Percentiles rank a stretch among this genome's conserved stretches.
phyloP scores from a whole-genome alignment of 2,329 filamentous ascomycete genomes.

The Rugonectria rugulosa region DNA sequence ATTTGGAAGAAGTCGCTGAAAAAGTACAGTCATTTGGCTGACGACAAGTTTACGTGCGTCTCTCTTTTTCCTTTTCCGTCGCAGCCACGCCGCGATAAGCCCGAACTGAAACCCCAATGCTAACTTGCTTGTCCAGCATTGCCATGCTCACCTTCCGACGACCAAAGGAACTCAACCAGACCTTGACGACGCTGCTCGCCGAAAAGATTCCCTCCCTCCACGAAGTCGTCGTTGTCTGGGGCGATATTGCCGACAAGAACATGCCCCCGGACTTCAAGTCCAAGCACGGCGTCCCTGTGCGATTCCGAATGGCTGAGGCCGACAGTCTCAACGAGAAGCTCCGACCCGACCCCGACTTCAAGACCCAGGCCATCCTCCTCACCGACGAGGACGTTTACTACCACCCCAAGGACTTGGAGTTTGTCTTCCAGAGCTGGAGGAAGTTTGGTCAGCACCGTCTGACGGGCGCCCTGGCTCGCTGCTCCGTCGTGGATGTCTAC shows the following conservation, averaged over 20 bases:
- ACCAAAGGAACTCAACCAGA: slow-evolving; percentile 45
- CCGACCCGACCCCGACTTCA: slow-evolving; percentile 45
- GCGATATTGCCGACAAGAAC: slow-evolving; percentile 42
- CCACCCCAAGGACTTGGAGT: slow-evolving; percentile 48
- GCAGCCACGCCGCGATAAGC: not conserved
- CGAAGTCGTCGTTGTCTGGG: slow-evolving; percentile 50
- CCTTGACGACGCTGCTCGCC: slow-evolving; percentile 38
- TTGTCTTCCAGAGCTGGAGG: slow-evolving; percentile 51
- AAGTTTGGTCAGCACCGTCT: slow-evolving; percentile 46
- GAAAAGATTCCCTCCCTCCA: slow-evolving; percentile 45
- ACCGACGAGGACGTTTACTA: slow-evolving; percentile 52
- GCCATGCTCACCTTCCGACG: slow-evolving; percentile 47
- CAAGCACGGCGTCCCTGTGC: slow-evolving; percentile 42
- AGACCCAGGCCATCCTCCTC: slow-evolving; percentile 49
- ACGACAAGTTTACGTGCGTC: slow-evolving; percentile 43
- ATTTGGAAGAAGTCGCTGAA: slow-evolving; percentile 17
- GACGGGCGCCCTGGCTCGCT: slow-evolving; percentile 48
- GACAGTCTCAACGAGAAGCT: slow-evolving; percentile 50
- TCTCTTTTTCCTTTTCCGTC: too few species aligned
- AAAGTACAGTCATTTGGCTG: slow-evolving; percentile 31
- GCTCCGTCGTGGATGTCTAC: slow-evolving; percentile 35
- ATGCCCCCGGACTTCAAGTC: slow-evolving; percentile 40
- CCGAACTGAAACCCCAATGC: not conserved
- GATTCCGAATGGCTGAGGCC: slow-evolving; percentile 42
- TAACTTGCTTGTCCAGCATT: slow-evolving; percentile 38